These are phyloP conservation scores for Botrytis pseudocinerea DNA, from an alignment of 2,329 filamentous ascomycete genomes.

Conservation along the genomic window DNA sequence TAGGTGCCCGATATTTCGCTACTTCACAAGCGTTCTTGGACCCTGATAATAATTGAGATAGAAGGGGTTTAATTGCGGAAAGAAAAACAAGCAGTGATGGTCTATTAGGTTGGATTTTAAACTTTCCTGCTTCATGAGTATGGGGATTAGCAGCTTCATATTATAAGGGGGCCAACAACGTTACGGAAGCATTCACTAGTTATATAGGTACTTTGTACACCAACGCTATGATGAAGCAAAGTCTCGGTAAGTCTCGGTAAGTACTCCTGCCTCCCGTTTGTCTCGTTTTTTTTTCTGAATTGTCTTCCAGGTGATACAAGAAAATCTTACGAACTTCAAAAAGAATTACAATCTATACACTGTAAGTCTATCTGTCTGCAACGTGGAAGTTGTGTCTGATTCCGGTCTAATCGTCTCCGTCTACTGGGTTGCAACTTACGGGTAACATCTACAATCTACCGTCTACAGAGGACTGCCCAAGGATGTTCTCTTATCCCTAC, in stretches of 20 bases:
- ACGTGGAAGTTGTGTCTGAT: not conserved
- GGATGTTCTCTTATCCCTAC: not conserved
- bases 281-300: not conserved
- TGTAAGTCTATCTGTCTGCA: not conserved
- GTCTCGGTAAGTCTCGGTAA: constrained; percentile 15
- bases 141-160: not conserved
- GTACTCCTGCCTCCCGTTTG: too few species aligned
- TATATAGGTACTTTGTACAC: not conserved
- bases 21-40: not conserved
- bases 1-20: not conserved
- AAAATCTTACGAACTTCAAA: not conserved
- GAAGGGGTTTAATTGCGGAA: not conserved
- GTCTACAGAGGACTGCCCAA: too few species aligned
- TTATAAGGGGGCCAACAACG: not conserved
- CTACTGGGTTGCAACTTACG: not conserved
- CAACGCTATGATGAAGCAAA: constrained; percentile 7
- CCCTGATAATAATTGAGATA: not conserved
- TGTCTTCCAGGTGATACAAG: not conserved
- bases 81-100: not conserved
- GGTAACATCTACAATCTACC: not conserved
- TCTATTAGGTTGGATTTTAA: not conserved
- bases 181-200: not conserved
- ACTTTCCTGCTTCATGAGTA: not conserved
- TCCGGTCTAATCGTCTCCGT: not conserved
- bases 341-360: not conserved